Conservation (phyloP, 1,284 basidiomycete species). For the Coriolopsis trogii region DNA sequence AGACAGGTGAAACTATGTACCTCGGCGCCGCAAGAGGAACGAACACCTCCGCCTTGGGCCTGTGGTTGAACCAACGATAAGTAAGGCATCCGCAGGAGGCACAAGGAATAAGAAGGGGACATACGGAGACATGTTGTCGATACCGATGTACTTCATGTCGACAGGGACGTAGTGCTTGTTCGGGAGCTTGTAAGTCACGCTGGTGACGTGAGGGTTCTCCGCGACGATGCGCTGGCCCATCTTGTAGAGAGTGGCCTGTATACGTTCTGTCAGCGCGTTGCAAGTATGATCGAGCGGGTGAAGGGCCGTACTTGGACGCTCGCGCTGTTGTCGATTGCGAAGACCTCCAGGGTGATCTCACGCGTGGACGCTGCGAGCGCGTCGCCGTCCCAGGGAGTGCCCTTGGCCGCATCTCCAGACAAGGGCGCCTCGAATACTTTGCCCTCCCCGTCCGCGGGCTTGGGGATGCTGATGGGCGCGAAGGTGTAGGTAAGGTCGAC, state of each 20-base stretch:
- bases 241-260: conserved; percentile 86
- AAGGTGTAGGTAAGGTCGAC: conserved; percentile 77
- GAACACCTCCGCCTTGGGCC: conserved; percentile 81
- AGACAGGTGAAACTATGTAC: too few species aligned
- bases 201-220: conserved; percentile 63
- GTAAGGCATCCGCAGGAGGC: too few species aligned
- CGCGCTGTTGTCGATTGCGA: conserved; percentile 88
- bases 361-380: conserved; percentile 62
- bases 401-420: conserved; percentile 38
- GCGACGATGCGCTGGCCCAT: conserved; percentile 79
- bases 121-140: conserved; percentile 46
- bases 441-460: conserved; percentile 46
- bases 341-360: conserved; percentile 76
- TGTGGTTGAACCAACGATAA: conserved; percentile 27
- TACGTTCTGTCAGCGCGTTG: background rate
- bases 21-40: conserved; percentile 80
- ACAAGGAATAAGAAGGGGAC: too few species aligned
- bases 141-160: conserved; percentile 67
- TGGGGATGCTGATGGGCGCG: conserved; percentile 47
- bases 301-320: conserved; percentile 76
- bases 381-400: conserved; percentile 65
- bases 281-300: background rate
- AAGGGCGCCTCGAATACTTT: conserved; percentile 48
- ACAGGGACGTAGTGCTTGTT: conserved; percentile 95
- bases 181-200: conserved; percentile 79